Base-by-base conservation (phyloP, 345 rosid genomes). In the Triadica sebifera region DNA sequence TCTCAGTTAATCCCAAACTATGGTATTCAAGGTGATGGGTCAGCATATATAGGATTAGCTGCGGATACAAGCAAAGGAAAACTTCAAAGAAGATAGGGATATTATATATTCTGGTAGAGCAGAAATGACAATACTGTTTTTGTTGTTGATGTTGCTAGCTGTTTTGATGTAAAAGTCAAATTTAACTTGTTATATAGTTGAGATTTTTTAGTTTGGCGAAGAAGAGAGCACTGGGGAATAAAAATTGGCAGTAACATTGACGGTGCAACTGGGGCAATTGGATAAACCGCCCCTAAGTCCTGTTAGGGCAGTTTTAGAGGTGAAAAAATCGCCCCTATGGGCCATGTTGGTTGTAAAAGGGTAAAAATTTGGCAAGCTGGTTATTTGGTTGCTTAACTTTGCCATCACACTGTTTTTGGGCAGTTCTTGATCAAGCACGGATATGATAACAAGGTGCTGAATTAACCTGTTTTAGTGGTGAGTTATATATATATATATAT, bases 11-110 rank as follows among this genome's bases (percentile, higher is more conserved):
- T 89, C 37, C 88, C 88, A 15, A 89, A 86, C 79, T 79, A 58
- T 88, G 87, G 87, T 75, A 82, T 85, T 70, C 91, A 86, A 74
- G 88, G 86, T 49, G 92, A 85, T 68, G 93, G 85, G 76, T 87
- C 97, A 69, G 84, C 92, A 24, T 84, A 83, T 57, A 76, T 86
- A 75, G 80, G 87, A 55, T 84, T 91, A 78, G 79, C 90, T 59
- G 82, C 87, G 17, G 86, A 85, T 49, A 45, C 93, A 91, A 89
- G 94, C 86, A 87, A 90, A 81, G 95, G 78, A 69, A 83, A 87
- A 62, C 75, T 81, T 79, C 83, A 80, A 58, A 76, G 85, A 75
- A 80, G 63, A 56, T 75, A 77, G 77, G 20, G 45, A 77, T 20
- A 12, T 13, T 34, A 19, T 38, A 20, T 20, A 29, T 29, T 19